Evolutionary conservation across 108 stramenopile species (phyloP).

Genomic region (Cylindrotheca closterium): DNA sequence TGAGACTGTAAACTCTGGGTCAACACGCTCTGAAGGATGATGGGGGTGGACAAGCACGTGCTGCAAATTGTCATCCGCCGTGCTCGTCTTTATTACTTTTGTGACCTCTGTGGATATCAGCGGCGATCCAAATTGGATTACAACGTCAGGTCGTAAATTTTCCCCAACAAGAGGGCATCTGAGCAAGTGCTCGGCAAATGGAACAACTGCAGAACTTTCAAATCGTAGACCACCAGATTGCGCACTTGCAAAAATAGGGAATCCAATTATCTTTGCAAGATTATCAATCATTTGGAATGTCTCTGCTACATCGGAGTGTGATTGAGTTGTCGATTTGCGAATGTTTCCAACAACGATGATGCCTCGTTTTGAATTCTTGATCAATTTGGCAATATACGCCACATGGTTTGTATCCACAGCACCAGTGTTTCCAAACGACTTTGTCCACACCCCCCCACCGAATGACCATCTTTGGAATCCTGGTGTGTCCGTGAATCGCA

Average conservation of each 20-base stretch:
- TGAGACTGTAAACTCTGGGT: constrained; percentile 70
- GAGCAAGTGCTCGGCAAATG: constrained; percentile 81
- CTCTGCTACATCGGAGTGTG: constrained; percentile 16
- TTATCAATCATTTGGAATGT: constrained; percentile 47
- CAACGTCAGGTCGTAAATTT: constrained; percentile 77
- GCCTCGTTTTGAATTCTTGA: constrained; percentile 62
- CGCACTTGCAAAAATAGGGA: constrained; percentile 77
- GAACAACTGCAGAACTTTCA: constrained; percentile 55
- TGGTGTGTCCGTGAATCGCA: constrained; percentile 75
- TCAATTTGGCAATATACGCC: constrained; percentile 43
- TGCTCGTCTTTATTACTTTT: constrained; percentile 38
- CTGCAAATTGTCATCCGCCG: constrained; percentile 15
- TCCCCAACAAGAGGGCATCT: constrained; percentile 56
- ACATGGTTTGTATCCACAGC: constrained; percentile 16
- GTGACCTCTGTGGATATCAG: constrained; percentile 81
- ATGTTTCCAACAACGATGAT: constrained; percentile 82
- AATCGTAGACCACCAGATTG: constrained; percentile 63
- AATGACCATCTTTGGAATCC: constrained; percentile 67
- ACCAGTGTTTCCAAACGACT: constrained; percentile 3
- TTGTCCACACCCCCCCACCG: constrained; percentile 48
- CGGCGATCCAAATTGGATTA: constrained; percentile 86
- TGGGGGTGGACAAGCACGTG: constrained; percentile 75
- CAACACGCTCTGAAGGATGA: constrained; percentile 59
- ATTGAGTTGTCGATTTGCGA: constrained; percentile 10
- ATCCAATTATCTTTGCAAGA: constrained; percentile 66